A percentile compares a stretch with the other conserved stretches of the same genome.
Evolutionary conservation across 495 filamentous ascomycete species (phyloP).

Genomic region (Choiromyces venosus): DNA sequence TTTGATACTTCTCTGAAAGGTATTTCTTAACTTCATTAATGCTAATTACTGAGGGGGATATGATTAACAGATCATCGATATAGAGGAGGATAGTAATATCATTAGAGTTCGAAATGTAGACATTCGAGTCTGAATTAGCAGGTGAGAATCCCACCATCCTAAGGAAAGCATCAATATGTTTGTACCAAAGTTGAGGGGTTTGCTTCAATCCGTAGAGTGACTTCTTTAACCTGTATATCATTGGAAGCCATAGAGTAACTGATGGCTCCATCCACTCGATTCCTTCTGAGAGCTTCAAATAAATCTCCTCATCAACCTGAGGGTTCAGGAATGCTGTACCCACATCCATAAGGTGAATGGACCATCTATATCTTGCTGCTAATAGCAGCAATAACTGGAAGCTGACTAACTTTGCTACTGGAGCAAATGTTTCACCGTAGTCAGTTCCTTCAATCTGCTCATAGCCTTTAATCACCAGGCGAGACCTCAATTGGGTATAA

Average conservation of each 20-base stretch:
- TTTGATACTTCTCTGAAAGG: too few relatives aligned
- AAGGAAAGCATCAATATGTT: not conserved
- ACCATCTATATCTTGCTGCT: not conserved
- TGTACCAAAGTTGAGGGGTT: not conserved
- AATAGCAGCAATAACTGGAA: not conserved
- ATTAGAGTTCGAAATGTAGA: too few relatives aligned
- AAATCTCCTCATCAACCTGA: constrained; percentile 1
- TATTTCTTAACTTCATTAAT: too few relatives aligned
- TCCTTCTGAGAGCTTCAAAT: not conserved
- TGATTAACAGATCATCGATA: too few relatives aligned
- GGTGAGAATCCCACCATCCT: not conserved
- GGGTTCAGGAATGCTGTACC: constrained; percentile 16
- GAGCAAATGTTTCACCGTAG: constrained; percentile 10
- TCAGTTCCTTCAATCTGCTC: not conserved
- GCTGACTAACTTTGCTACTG: not conserved
- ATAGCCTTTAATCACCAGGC: constrained; percentile 4
- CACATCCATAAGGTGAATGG: constrained; percentile 15
- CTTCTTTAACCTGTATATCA: not conserved
- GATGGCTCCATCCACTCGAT: too few relatives aligned
- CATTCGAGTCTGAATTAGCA: not conserved
- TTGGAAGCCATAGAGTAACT: too few relatives aligned
- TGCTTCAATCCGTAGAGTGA: constrained; percentile 1
- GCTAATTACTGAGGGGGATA: too few relatives aligned
- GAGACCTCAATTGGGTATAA: constrained; percentile 1
- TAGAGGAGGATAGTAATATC: too few relatives aligned